Percentiles rank a stretch among this genome's conserved stretches.
Evolutionary conservation across 2,329 filamentous ascomycete genomes (phyloP).

Genomic region (Penicillium polonicum): DNA sequence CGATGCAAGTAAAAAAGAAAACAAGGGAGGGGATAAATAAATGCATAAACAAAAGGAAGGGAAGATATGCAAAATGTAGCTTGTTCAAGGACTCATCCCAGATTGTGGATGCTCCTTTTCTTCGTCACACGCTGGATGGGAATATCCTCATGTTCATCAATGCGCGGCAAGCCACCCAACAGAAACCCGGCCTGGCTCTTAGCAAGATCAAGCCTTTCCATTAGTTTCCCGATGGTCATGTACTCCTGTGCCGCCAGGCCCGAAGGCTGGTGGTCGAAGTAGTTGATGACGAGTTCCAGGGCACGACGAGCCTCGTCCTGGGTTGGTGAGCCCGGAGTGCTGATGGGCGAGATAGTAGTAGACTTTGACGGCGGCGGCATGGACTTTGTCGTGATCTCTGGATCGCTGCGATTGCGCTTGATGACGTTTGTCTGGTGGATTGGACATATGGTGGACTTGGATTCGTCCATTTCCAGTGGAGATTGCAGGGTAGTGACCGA

Average conservation of each 20-base stretch:
- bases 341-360: slow-evolving; percentile 49
- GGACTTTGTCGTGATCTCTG: slow-evolving; percentile 44
- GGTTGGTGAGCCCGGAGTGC: slow-evolving; percentile 65
- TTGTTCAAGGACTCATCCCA: slow-evolving; percentile 26
- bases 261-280: slow-evolving; percentile 69
- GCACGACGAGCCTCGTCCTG: slow-evolving; percentile 84
- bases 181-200: slow-evolving; percentile 45
- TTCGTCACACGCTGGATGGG: slow-evolving; percentile 39
- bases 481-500: slow-evolving; percentile 51
- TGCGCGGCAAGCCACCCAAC: slow-evolving; percentile 46
- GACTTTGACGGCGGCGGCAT: slow-evolving; percentile 45
- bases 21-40: neutral
- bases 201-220: slow-evolving; percentile 78
- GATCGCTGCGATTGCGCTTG: slow-evolving; percentile 47
- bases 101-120: slow-evolving; percentile 49
- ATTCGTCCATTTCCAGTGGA: slow-evolving; percentile 49
- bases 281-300: slow-evolving; percentile 75
- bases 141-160: slow-evolving; percentile 44
- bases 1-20: neutral
- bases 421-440: slow-evolving; percentile 33
- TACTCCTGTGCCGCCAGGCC: slow-evolving; percentile 78
- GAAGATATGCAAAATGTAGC: neutral
- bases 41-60: neutral
- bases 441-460: slow-evolving; percentile 29
- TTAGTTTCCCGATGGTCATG: slow-evolving; percentile 73